These are phyloP conservation scores for Fraxinus cuspidata DNA, from an alignment of 257 asterid species.

Conservation along the genomic window DNA sequence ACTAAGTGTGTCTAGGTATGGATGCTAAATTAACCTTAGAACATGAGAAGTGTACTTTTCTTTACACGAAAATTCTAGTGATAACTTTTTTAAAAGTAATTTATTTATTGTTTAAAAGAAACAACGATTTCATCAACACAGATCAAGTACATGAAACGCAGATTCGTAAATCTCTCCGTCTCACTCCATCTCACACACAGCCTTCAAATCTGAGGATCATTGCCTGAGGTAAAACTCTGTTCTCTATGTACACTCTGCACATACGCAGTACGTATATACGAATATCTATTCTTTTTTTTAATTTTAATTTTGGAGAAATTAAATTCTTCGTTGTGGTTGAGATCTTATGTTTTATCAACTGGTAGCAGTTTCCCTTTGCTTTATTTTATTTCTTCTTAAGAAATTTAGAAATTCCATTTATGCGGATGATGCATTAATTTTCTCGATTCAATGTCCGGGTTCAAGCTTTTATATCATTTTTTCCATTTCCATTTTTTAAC, in stretches of 20 bases:
- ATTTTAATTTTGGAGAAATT: slow-evolving; percentile 6
- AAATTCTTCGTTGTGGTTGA: slow-evolving; percentile 7
- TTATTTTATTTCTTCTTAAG: background rate
- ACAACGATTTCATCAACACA: too few species aligned
- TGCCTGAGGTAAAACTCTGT: slow-evolving; percentile 34
- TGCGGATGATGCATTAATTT: slow-evolving; percentile 9
- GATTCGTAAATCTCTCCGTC: background rate
- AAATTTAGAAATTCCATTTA: background rate
- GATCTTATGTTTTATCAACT: slow-evolving; percentile 32
- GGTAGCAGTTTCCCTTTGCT: background rate
- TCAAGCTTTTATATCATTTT: background rate
- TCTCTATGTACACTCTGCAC: background rate
- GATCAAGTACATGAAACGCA: background rate
- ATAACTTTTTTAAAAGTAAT: too few species aligned
- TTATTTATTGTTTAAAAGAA: too few species aligned
- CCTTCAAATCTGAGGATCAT: slow-evolving; percentile 45
- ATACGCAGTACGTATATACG: background rate
- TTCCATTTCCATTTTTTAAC: slow-evolving; percentile 1
- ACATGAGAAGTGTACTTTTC: too few species aligned
- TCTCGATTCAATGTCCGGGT: background rate
- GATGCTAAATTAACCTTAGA: too few species aligned
- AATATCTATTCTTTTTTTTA: background rate
- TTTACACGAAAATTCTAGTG: too few species aligned
- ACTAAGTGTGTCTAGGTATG: too few species aligned
- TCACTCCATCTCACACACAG: slow-evolving; percentile 15